Evolutionary conservation across 441 rosid genomes (phyloP), one percentile per base, ranked within the genome.

Genomic region (Mallotus repandus): DNA sequence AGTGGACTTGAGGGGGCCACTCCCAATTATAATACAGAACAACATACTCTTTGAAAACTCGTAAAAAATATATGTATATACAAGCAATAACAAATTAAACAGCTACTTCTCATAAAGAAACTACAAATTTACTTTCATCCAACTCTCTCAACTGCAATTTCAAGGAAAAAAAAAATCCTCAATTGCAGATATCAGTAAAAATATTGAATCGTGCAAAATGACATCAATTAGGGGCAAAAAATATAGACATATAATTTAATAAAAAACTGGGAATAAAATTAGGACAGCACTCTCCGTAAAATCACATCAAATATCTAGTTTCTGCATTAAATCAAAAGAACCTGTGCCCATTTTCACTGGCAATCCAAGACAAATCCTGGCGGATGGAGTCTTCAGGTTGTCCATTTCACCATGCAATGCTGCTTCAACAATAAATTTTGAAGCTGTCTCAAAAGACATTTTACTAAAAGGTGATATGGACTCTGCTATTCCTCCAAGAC

Each of bases 281-380:
- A 56, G 57, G 5, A 16, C 9, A 25, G 18, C 19, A 9, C 16
- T 38, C 22, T 46, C 10, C 25, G 7, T 32, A 22, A 19, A 68
- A 18, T 41, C 19, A 13, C 52, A 73, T 89, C 78, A 91, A 65
- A 83, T 76, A 10, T 91, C 92, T 48, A 92, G 58, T 66, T 83
- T 86, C 79, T 96, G 98, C 88, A 92, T 71, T 83, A 96, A 80
- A 80, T 87, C 98, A 21, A 94, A 96, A 71, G 90, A 89, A 13
- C 99, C 98, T 2, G 99, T 96, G 25, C 98, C 99, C 86, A 90
- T 82, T 78, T 89, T 90, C 22, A 91, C 91, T 0, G 98, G 99
- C 83, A 94, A 78, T 66, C 99, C 99, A 0, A 96, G 92, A 82
- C 98, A 94, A 48, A 94, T 86, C 81, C 97, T 86, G 54, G 98